A percentile compares a stretch with the other conserved stretches of the same genome.
Evolutionary conservation across 1,139 yeast species (phyloP).

Genomic region (Pichia sp.): DNA sequence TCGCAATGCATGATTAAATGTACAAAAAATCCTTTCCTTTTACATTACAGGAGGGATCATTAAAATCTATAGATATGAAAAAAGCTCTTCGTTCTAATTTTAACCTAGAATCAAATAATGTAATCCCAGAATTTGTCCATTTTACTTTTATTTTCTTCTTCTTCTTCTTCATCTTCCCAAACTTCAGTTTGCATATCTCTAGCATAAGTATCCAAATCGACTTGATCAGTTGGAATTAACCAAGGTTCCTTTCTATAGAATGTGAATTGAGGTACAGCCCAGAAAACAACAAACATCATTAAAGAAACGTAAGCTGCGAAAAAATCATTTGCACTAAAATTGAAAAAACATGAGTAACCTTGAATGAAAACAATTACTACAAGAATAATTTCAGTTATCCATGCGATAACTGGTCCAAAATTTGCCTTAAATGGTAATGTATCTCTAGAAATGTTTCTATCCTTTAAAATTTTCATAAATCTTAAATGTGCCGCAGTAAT

Average conservation of each 20-base stretch:
- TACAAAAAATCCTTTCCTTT: not conserved
- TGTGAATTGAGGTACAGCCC: conserved; percentile 38
- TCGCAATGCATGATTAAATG: not conserved
- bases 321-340: conserved; percentile 46
- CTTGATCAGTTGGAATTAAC: conserved; percentile 37
- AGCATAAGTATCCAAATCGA: conserved; percentile 30
- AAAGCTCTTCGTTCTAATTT: too few relatives aligned
- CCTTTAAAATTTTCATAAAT: conserved; percentile 55
- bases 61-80: not conserved
- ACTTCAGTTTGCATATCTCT: conserved; percentile 19
- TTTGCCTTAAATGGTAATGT: conserved; percentile 64
- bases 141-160: conserved; percentile 23
- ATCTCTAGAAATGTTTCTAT: conserved; percentile 54
- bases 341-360: conserved; percentile 59
- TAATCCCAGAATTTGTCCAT: conserved; percentile 18
- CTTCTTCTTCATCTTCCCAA: conserved; percentile 20
- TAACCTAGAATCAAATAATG: conserved; percentile 41
- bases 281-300: conserved; percentile 46
- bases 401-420: conserved; percentile 56
- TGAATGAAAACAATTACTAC: conserved; percentile 57
- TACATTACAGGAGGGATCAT: not conserved
- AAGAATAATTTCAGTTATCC: conserved; percentile 44
- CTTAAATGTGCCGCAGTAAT: conserved; percentile 60
- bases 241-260: conserved; percentile 33
- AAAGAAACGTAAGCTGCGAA: conserved; percentile 61